Evolutionary conservation across 163 green algal species (phyloP), one percentile per base, ranked within the genome.

Genomic region (Prototheca wickerhamii): DNA sequence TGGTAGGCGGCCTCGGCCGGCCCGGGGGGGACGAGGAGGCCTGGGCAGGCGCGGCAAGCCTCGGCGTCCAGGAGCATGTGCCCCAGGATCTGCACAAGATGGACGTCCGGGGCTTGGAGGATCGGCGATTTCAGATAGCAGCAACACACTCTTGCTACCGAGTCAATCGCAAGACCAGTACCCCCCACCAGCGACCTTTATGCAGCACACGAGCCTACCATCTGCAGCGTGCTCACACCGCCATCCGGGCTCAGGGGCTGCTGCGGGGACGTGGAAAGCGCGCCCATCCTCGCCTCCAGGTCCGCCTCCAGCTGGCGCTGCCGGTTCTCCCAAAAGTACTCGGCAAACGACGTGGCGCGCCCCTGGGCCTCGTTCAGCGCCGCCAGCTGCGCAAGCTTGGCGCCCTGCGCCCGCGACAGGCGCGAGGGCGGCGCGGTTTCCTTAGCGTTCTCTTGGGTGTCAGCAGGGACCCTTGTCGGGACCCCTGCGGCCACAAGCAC

Each of bases 301-400:
- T 83, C 72, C 6, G 62, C 60, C 20, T 66, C 57, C 35, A 84
- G 69, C 71, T 84, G 77, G 56, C 68, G 66, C n/a, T 67, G 64
- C 25, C 77, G 43, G 62, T 76, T 75, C 4, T 63, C 17, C 1
- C 44, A 50, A 49, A 81, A 83, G 50, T 75, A 79, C 15, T 75
- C 63, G 15, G 62, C 32, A 15, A 83, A 69, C 28, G 43, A 37
- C 25, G 42, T 35, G 52, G 73, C 32, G 23, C 40, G 56, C 31
- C 67, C 67, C 58, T 74, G 60, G 37, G 55, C 58, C 37, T 61
- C 57, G 58, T 82, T 34, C 31, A 52, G 6, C 56, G 56, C n/a
- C 59, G 51, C n/a, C 40, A 65, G 20, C 37, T 58, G 35, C n/a
- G 4, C 23, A 6, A 60, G 26, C 21, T 6, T 32, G 5, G 26